Conservation (phyloP, 306 rosid genomes). For the Cyclanthera cordifolia region DNA sequence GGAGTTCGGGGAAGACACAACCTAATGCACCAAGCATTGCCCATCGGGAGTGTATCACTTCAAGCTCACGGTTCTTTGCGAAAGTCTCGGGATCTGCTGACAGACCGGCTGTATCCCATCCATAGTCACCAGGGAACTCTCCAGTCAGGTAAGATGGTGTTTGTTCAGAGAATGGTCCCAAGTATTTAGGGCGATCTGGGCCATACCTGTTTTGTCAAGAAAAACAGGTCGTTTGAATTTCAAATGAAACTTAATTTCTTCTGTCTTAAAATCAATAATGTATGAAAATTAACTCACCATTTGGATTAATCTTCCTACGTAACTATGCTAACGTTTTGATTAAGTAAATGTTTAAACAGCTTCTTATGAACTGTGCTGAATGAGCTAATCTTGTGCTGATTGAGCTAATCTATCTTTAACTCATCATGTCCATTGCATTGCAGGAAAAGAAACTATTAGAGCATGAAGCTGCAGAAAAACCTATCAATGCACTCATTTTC, state of each 20-base stretch:
- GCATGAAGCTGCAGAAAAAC: not conserved
- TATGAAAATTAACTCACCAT: too few species aligned
- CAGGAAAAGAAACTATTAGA: not conserved
- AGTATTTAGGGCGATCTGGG: slow-evolving; percentile 87
- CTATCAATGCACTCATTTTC: not conserved
- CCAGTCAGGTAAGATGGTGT: slow-evolving; percentile 88
- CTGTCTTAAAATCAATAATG: not conserved
- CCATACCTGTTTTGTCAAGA: slow-evolving; percentile 58
- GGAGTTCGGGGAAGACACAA: slow-evolving; percentile 70
- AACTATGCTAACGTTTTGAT: too few species aligned
- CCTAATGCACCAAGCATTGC: slow-evolving; percentile 95
- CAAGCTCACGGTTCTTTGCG: slow-evolving; percentile 85
- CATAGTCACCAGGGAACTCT: slow-evolving; percentile 91
- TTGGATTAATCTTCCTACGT: too few species aligned
- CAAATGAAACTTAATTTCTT: not conserved
- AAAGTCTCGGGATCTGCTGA: slow-evolving; percentile 97
- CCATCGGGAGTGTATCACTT: slow-evolving; percentile 85
- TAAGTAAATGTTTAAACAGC: too few species aligned
- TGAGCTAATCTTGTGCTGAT: too few species aligned
- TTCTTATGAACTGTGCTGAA: too few species aligned
- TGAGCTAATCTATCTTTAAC: too few species aligned
- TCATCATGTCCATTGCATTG: not conserved
- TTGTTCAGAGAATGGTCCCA: slow-evolving; percentile 97
- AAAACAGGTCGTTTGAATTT: not conserved
- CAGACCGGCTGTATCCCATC: slow-evolving; percentile 95